These are phyloP conservation scores for Microsporum audouinii DNA, from an alignment of 2,329 filamentous ascomycete genomes.

Conservation along the genomic window DNA sequence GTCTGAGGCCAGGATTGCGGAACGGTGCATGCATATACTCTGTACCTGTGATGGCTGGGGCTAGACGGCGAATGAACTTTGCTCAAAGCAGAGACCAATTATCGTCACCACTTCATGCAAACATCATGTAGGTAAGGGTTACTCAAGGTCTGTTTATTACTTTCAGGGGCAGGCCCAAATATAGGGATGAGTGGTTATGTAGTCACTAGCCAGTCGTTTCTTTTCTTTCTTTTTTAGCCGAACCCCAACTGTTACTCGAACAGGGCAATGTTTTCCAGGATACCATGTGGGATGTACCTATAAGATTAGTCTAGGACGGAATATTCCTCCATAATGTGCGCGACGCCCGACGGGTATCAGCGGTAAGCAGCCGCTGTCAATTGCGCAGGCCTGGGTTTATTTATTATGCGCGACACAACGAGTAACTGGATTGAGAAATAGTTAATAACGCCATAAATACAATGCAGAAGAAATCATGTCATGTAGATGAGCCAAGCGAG, in stretches of 20 bases:
- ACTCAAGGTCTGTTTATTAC: neutral
- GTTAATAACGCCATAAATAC: neutral
- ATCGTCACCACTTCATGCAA: neutral
- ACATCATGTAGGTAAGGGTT: neutral
- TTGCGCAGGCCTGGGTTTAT: neutral
- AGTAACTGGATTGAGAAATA: neutral
- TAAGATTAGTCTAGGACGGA: neutral
- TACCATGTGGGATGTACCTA: neutral
- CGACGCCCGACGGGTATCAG: neutral
- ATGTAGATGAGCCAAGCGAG: neutral
- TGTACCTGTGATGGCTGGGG: neutral
- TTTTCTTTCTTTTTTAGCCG: neutral
- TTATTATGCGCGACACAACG: neutral
- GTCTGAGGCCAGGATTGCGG: neutral
- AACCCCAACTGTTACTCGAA: neutral
- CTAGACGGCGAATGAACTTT: neutral
- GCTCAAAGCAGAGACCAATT: neutral
- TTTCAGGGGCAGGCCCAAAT: neutral
- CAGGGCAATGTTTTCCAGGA: neutral
- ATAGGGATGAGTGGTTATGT: neutral
- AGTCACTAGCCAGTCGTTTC: neutral
- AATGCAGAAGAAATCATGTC: neutral
- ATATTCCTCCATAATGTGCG: neutral
- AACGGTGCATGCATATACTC: too few relatives aligned
- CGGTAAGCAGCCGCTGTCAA: neutral